Percentiles rank a stretch among this genome's conserved stretches.
Conservation (phyloP, 2,329 filamentous ascomycete species). For the Phyllosticta citribraziliensis region DNA sequence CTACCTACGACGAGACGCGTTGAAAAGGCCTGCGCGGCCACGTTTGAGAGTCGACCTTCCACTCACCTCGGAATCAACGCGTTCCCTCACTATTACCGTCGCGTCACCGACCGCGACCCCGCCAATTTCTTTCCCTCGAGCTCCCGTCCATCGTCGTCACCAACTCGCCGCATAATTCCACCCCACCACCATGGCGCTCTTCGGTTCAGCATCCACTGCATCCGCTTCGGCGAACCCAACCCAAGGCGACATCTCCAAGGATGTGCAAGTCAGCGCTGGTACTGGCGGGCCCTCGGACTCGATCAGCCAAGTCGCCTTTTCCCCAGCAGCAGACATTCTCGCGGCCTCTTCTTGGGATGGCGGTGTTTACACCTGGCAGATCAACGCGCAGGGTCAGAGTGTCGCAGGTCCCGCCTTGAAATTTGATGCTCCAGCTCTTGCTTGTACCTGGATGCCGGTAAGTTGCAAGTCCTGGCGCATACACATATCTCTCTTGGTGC, state of each 20-base stretch:
- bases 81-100: background rate
- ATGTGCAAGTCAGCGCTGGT: slow-evolving; percentile 56
- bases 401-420: slow-evolving; percentile 80
- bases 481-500: slow-evolving; percentile 4
- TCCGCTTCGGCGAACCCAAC: slow-evolving; percentile 53
- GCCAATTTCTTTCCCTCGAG: background rate
- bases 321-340: slow-evolving; percentile 65
- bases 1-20: slow-evolving; percentile 1
- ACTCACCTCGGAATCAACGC: background rate
- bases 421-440: slow-evolving; percentile 75
- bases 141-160: background rate
- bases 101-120: background rate
- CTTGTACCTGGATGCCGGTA: slow-evolving; percentile 82
- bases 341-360: slow-evolving; percentile 95
- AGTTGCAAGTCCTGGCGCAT: slow-evolving; percentile 19
- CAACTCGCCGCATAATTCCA: background rate
- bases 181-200: slow-evolving; percentile 54
- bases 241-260: slow-evolving; percentile 81
- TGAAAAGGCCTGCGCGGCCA: background rate
- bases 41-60: background rate
- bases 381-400: slow-evolving; percentile 65
- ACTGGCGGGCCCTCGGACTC: slow-evolving; percentile 71
- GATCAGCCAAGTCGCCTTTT: slow-evolving; percentile 81
- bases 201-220: slow-evolving; percentile 42
- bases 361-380: slow-evolving; percentile 94